These are phyloP conservation scores for Phaeosphaeriaceae sp. DNA, from an alignment of 2,329 filamentous ascomycete species.

Conservation along the genomic window DNA sequence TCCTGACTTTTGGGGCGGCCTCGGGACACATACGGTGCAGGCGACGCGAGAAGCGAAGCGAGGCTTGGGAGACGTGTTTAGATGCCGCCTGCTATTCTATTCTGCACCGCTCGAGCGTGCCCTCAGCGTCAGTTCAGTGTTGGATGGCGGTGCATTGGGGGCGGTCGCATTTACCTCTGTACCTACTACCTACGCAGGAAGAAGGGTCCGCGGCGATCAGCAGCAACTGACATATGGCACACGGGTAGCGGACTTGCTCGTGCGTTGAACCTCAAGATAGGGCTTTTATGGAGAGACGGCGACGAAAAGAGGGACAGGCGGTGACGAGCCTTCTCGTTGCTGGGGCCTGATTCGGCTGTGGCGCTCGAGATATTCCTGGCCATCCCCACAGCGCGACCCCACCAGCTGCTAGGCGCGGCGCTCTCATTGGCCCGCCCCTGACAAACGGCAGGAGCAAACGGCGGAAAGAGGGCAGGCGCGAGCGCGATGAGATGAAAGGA, in stretches of 20 bases:
- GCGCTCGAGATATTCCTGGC: constrained; percentile 4
- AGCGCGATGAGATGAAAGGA: constrained; percentile 28
- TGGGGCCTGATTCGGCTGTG: constrained; percentile 14
- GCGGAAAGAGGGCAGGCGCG: constrained; percentile 8
- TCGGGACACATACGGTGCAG: not conserved
- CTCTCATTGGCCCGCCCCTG: constrained; percentile 22
- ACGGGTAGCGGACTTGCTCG: not conserved
- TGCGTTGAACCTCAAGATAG: not conserved
- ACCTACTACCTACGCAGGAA: not conserved
- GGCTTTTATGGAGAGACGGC: not conserved
- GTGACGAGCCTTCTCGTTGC: constrained; percentile 1
- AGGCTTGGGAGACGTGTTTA: not conserved
- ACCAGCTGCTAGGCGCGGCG: not conserved
- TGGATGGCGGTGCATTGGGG: not conserved
- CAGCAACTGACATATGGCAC: not conserved
- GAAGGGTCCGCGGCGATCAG: constrained; percentile 4
- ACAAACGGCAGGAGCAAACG: constrained; percentile 8
- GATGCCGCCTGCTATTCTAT: not conserved
- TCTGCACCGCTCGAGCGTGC: not conserved
- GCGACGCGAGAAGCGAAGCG: not conserved
- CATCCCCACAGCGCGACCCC: constrained; percentile 12
- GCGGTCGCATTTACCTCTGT: not conserved
- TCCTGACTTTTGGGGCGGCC: not conserved
- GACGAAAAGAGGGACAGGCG: constrained; percentile 12
- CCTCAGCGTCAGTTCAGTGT: not conserved